phyloP scores from a whole-genome alignment of 108 stramenopile species.

The Skeletonema menzelii region DNA sequence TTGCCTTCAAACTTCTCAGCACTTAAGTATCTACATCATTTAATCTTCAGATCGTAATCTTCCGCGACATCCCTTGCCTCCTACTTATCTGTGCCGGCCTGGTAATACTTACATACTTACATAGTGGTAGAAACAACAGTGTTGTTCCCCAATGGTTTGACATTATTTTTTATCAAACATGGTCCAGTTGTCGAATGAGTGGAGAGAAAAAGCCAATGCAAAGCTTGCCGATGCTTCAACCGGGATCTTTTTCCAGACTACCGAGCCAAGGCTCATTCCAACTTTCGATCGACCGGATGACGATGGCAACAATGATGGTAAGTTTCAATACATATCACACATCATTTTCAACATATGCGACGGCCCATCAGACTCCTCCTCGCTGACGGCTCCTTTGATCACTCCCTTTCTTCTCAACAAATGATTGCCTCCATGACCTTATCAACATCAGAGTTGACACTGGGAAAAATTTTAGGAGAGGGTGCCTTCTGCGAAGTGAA shows the following conservation, averaged over 20 bases:
- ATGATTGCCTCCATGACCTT: not conserved
- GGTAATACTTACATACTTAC: too few species aligned
- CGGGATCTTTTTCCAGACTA: conserved; percentile 28
- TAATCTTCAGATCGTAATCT: too few species aligned
- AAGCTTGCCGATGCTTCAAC: conserved; percentile 16
- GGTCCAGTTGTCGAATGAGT: not conserved
- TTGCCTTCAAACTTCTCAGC: too few species aligned
- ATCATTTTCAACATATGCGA: too few species aligned
- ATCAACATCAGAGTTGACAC: conserved; percentile 50
- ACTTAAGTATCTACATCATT: too few species aligned
- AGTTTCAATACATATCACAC: not conserved
- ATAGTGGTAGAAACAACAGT: too few species aligned
- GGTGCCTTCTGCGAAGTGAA: conserved; percentile 82
- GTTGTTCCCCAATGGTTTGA: too few species aligned
- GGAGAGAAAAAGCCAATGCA: not conserved
- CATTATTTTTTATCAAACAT: not conserved
- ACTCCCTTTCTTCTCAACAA: not conserved
- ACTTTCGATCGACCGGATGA: conserved; percentile 32
- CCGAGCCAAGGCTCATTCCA: conserved; percentile 31
- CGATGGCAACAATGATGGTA: not conserved
- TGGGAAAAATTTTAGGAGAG: conserved; percentile 67
- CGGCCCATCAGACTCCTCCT: not conserved
- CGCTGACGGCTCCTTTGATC: not conserved
- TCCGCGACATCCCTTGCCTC: too few species aligned
- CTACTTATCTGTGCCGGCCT: too few species aligned